Evolutionary conservation across 768 basidiomycete species (phyloP).

Genomic region (Holtermannia corniformis): DNA sequence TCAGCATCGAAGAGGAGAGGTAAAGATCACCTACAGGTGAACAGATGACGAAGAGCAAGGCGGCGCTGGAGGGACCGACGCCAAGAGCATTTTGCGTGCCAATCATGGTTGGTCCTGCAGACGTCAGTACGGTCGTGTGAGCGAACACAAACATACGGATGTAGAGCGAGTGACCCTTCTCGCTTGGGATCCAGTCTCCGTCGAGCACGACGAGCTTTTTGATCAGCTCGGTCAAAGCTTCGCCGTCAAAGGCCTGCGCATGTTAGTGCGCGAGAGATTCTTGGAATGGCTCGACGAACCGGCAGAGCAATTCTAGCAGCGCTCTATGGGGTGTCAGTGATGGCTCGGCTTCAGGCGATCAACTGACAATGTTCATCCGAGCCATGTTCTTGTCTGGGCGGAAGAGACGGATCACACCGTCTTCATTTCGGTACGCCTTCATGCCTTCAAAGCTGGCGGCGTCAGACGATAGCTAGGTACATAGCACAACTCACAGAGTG

Average conservation of each 20-base stretch:
- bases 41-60: constrained; percentile 75
- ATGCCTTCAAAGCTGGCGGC: constrained; percentile 63
- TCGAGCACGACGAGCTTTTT: constrained; percentile 77
- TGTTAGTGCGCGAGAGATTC: constrained; percentile 1
- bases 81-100: constrained; percentile 57
- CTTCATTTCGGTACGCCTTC: constrained; percentile 75
- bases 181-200: constrained; percentile 80
- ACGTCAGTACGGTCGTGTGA: not conserved
- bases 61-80: constrained; percentile 66
- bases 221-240: constrained; percentile 64
- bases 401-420: constrained; percentile 72
- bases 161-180: constrained; percentile 82
- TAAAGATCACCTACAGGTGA: constrained; percentile 33
- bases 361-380: constrained; percentile 62
- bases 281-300: constrained; percentile 8
- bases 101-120: constrained; percentile 46
- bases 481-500: constrained; percentile 47
- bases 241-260: constrained; percentile 59
- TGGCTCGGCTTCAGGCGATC: not conserved
- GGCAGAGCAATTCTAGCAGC: constrained; percentile 69
- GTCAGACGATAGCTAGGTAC: not conserved
- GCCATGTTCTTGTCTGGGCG: constrained; percentile 97
- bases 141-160: constrained; percentile 48
- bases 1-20: not conserved
- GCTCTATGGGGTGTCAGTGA: constrained; percentile 42